Evolutionary conservation across 177 flowering plant species (phyloP).

Genomic region (Tripterygium wilfordii): DNA sequence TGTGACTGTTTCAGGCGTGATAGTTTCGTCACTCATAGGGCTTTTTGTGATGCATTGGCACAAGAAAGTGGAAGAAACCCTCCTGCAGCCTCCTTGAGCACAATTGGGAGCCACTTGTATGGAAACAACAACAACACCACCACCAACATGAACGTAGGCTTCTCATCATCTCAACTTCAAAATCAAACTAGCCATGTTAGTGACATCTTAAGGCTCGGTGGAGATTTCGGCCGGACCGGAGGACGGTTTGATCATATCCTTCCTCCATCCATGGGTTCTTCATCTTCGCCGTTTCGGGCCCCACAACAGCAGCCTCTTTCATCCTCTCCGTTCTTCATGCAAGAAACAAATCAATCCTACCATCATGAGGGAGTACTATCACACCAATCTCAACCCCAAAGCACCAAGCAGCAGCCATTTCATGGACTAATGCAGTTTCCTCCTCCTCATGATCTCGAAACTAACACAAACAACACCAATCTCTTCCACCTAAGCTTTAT

Average conservation of each 20-base stretch:
- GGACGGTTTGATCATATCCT: slow-evolving; percentile 38
- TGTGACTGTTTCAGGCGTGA: slow-evolving; percentile 52
- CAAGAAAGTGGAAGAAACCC: slow-evolving; percentile 78
- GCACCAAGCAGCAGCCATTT: slow-evolving; percentile 30
- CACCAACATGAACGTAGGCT: slow-evolving; percentile 35
- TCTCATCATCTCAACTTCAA: slow-evolving; percentile 45
- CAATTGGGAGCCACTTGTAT: slow-evolving; percentile 47
- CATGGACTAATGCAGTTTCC: slow-evolving; percentile 62
- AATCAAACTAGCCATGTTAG: slow-evolving; percentile 31
- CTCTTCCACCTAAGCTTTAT: slow-evolving; percentile 59
- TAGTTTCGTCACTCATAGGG: slow-evolving; percentile 86
- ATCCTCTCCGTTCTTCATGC: slow-evolving; percentile 30
- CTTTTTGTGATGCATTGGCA: slow-evolving; percentile 91
- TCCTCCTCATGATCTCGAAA: slow-evolving; percentile 33
- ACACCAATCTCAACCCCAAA: slow-evolving; percentile 24
- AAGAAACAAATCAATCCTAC: slow-evolving; percentile 28
- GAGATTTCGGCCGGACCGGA: slow-evolving; percentile 12
- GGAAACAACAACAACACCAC: slow-evolving; percentile 30
- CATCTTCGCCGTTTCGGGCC: slow-evolving; percentile 12
- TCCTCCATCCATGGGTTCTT: slow-evolving; percentile 22
- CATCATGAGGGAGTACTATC: too few species aligned
- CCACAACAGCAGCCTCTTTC: slow-evolving; percentile 16
- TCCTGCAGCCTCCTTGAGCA: slow-evolving; percentile 26
- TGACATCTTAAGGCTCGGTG: slow-evolving; percentile 40
- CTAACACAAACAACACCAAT: slow-evolving; percentile 19